Conservation (phyloP, 2,329 filamentous ascomycete species). For the Talaromyces islandicus region DNA sequence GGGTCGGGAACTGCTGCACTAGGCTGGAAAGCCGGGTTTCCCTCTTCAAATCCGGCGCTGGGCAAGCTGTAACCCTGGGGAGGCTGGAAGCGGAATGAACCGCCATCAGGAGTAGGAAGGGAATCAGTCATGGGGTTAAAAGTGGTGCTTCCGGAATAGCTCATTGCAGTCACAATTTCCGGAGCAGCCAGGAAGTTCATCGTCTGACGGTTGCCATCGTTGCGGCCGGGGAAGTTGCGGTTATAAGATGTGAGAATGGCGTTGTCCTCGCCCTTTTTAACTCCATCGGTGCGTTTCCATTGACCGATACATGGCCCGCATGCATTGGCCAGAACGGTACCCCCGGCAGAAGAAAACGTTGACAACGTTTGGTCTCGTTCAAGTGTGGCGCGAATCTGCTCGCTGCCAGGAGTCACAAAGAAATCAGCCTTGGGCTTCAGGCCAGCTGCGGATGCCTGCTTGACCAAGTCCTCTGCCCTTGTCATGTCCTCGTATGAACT, state of each 20-base stretch:
- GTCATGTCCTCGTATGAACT: slow-evolving; percentile 99
- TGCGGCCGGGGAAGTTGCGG: slow-evolving; percentile 94
- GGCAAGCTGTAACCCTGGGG: slow-evolving; percentile 59
- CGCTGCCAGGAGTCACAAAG: slow-evolving; percentile 92
- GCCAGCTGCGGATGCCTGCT: slow-evolving; percentile 83
- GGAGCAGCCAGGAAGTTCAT: slow-evolving; percentile 99
- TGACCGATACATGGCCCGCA: slow-evolving; percentile 92
- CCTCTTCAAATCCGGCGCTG: slow-evolving; percentile 71
- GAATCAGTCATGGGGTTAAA: slow-evolving; percentile 94
- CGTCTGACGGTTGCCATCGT: slow-evolving; percentile 91
- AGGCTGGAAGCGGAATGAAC: slow-evolving; percentile 77
- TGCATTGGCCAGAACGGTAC: slow-evolving; percentile 86
- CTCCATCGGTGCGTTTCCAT: slow-evolving; percentile 86
- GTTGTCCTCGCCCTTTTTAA: slow-evolving; percentile 78
- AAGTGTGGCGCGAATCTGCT: slow-evolving; percentile 92
- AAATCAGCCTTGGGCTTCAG: slow-evolving; percentile 85
- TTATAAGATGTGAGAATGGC: slow-evolving; percentile 98
- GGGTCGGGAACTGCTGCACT: slow-evolving; percentile 67
- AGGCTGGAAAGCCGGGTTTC: slow-evolving; percentile 68
- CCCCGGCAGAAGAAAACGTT: slow-evolving; percentile 81
- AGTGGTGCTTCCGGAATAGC: slow-evolving; percentile 83
- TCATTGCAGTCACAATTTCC: slow-evolving; percentile 93
- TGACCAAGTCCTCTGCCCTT: slow-evolving; percentile 83
- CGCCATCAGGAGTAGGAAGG: slow-evolving; percentile 71
- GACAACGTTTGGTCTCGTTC: slow-evolving; percentile 81